Base-by-base conservation (phyloP, 176 grass and related monocot species). In the Rhynchospora tenuis region DNA sequence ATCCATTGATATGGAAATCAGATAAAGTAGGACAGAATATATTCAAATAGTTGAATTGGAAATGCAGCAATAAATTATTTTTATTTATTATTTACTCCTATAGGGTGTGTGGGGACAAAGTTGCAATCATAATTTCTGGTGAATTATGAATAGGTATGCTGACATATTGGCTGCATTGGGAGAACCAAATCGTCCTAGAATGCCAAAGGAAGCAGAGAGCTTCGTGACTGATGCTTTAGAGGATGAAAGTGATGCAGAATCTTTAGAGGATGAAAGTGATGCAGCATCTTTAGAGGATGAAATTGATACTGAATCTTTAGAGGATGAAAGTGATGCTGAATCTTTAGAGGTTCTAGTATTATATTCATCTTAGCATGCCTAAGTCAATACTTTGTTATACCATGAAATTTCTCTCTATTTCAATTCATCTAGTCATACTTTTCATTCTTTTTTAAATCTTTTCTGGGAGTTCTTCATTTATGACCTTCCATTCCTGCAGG, bases 111-210 rank as follows among this genome's bases (percentile, higher is more conserved):
- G 33, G 33, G 33, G 33, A 4, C 33, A 38, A 38, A 38, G 33
- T 38, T 38, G 33, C 5, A 38, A 38, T 38, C 33, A 38, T 38
- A 4, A 38, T 55, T 76, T 54, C 19, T 17, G 12, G 24, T 31
- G 6, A 75, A 51, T 76, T 76, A 14, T 43, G 23, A 17, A 62
- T 26, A 91, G 90, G 90, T 91, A 91, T 44, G 50, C 68, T 48
- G 86, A 86, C 61, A 88, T 91, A 43, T 82, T 91, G 78, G 83
- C 84, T n/a, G 83, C 67, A 64, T 91, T 85, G 61, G 88, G 79
- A 8, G 84, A 88, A 46, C 29, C 29, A 4, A 33, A 33, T 3
- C 86, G 60, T 57, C 89, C 62, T 16, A 86, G 22, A 83, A 91
- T 83, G 48, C 44, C 78, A 2, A 83, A 56, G 78, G 89, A 91